These are phyloP conservation scores for Yamadazyma taylorii DNA, from an alignment of 1,139 yeast species.

Conservation along the genomic window DNA sequence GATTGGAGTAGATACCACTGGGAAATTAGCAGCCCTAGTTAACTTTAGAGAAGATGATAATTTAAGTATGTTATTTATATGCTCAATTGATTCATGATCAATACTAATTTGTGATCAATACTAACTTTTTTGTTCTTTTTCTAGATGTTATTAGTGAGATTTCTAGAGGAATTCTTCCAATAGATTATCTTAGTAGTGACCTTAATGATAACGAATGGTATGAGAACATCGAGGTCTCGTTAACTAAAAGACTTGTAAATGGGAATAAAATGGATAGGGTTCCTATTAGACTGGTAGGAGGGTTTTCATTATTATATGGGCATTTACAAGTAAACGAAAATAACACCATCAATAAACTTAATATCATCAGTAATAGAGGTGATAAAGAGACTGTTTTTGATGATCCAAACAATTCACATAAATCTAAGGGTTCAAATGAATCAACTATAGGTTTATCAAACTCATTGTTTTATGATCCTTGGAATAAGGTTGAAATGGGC, in stretches of 20 bases:
- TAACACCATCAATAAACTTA: conserved; percentile 35
- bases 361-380: conserved; percentile 54
- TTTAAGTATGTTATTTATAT: no score
- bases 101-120: no score
- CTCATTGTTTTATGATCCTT: conserved; percentile 60
- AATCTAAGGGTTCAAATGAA: not conserved
- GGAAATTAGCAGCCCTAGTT: conserved; percentile 71
- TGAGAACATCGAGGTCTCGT: conserved; percentile 26
- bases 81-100: no score
- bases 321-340: conserved; percentile 31
- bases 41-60: conserved; percentile 57
- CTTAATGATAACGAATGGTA: conserved; percentile 50
- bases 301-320: conserved; percentile 83
- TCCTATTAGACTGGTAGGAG: conserved; percentile 61
- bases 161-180: conserved; percentile 75
- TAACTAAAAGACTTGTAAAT: conserved; percentile 20
- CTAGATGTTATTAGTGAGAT: conserved; percentile 40
- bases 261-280: conserved; percentile 9
- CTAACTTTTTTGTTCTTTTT: no score
- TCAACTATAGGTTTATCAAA: conserved; percentile 61
- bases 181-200: conserved; percentile 48
- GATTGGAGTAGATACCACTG: conserved; percentile 71
- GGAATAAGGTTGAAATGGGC: conserved; percentile 71
- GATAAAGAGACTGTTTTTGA: conserved; percentile 36
- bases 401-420: conserved; percentile 6